phyloP scores from a whole-genome alignment of 371 early-diverging fungal genomes.

The Syncephalastrum monosporum region DNA sequence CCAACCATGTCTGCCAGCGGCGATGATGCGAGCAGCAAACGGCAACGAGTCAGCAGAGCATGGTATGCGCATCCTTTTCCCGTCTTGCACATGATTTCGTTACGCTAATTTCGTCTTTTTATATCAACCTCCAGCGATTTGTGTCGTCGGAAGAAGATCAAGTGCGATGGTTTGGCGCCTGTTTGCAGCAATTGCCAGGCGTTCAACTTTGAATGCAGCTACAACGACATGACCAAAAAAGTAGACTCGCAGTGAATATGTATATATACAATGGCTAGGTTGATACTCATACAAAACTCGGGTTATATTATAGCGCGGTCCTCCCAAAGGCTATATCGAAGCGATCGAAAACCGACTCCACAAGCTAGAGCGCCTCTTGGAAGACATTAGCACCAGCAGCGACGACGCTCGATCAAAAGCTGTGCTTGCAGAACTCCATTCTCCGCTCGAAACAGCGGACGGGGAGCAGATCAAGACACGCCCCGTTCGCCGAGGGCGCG shows the following conservation, averaged over 20 bases:
- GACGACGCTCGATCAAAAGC: conserved; percentile 55
- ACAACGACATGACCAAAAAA: conserved; percentile 48
- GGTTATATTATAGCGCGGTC: conserved; percentile 50
- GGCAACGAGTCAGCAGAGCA: conserved; percentile 26
- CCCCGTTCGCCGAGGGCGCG: conserved; percentile 32
- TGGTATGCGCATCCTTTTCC: conserved; percentile 13
- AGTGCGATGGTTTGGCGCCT: conserved; percentile 58
- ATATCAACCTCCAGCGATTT: conserved; percentile 37
- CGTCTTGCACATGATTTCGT: not conserved
- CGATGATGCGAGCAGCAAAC: conserved; percentile 13
- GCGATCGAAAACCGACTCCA: conserved; percentile 68
- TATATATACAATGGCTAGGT: not conserved
- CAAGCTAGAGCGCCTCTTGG: conserved; percentile 61
- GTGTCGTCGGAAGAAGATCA: conserved; percentile 67
- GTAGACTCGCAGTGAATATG: conserved; percentile 11
- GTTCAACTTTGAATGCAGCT: conserved; percentile 38
- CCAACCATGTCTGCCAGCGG: conserved; percentile 9
- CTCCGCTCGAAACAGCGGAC: conserved; percentile 44
- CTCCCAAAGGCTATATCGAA: conserved; percentile 74
- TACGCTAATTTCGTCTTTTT: conserved; percentile 2
- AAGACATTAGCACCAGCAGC: conserved; percentile 43
- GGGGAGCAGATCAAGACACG: conserved; percentile 46
- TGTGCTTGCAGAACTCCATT: conserved; percentile 55
- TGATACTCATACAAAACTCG: not conserved
- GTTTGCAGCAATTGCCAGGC: conserved; percentile 53